Evolutionary conservation across 2,329 filamentous ascomycete species (phyloP).

Genomic region (Cercospora zeina): DNA sequence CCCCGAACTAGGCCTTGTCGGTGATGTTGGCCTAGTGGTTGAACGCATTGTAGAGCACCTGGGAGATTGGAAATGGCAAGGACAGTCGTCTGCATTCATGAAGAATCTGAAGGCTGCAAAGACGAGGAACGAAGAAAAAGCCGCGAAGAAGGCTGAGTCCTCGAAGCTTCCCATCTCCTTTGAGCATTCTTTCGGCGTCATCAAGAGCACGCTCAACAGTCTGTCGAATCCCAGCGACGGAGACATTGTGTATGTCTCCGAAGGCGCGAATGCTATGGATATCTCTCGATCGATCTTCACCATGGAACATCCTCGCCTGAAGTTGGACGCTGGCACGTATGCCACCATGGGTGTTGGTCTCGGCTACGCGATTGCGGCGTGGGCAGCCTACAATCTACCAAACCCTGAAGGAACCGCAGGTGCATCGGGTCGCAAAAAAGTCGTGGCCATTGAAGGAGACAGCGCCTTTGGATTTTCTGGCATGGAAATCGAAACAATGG

Average conservation of each 20-base stretch:
- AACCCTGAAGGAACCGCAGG: conserved; percentile 42
- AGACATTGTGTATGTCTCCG: conserved; percentile 57
- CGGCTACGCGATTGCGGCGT: conserved; percentile 59
- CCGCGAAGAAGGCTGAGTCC: conserved; percentile 46
- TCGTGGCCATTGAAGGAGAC: conserved; percentile 58
- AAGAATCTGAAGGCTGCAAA: conserved; percentile 42
- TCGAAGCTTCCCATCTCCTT: conserved; percentile 52
- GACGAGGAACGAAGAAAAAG: conserved; percentile 51
- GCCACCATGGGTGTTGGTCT: conserved; percentile 62
- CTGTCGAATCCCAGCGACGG: conserved; percentile 50
- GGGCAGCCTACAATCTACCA: conserved; percentile 55
- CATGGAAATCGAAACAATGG: conserved; percentile 60
- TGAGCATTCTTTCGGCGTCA: conserved; percentile 54
- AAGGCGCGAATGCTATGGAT: conserved; percentile 63
- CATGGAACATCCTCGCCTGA: conserved; percentile 55
- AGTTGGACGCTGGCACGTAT: conserved; percentile 60
- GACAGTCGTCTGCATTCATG: conserved; percentile 40
- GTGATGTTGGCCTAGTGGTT: conserved; percentile 54
- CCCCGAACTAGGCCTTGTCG: conserved; percentile 52
- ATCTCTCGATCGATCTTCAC: conserved; percentile 58
- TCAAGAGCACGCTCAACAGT: conserved; percentile 52
- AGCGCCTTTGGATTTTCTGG: conserved; percentile 58
- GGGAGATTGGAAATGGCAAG: conserved; percentile 49
- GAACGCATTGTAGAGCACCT: conserved; percentile 50
- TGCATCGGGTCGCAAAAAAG: conserved; percentile 48